These are phyloP conservation scores for Calonectria multiphialidica DNA, from an alignment of 2,329 filamentous ascomycete genomes.

Conservation along the genomic window DNA sequence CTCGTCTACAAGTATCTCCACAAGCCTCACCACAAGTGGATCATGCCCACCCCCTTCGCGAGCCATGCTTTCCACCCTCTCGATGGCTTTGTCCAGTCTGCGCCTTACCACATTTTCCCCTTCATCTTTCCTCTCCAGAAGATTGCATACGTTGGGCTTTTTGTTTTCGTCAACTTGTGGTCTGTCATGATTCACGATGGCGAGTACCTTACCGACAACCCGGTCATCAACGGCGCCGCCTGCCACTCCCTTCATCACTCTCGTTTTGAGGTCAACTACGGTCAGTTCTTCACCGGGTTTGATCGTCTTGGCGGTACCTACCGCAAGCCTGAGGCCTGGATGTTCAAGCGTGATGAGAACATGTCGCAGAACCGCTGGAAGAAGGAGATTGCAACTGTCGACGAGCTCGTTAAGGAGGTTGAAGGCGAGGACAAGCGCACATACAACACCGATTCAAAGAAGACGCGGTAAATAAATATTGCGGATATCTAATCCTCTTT, in stretches of 20 bases:
- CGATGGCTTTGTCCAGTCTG: slow-evolving; percentile 88
- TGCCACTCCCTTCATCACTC: slow-evolving; percentile 86
- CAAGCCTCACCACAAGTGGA: slow-evolving; percentile 99
- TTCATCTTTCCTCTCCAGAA: slow-evolving; percentile 95
- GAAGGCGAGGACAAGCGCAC: slow-evolving; percentile 66
- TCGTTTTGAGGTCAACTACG: slow-evolving; percentile 77
- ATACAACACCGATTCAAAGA: slow-evolving; percentile 59
- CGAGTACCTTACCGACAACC: slow-evolving; percentile 91
- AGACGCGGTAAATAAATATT: slow-evolving; percentile 44
- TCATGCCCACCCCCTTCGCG: slow-evolving; percentile 95
- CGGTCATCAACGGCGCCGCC: slow-evolving; percentile 93
- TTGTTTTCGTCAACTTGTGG: slow-evolving; percentile 96
- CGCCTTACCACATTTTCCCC: slow-evolving; percentile 94
- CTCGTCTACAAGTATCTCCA: slow-evolving; percentile 85
- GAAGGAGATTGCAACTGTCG: slow-evolving; percentile 81
- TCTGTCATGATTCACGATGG: slow-evolving; percentile 97
- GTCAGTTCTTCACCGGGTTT: slow-evolving; percentile 94
- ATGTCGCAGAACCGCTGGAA: slow-evolving; percentile 86
- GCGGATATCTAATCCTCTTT: neutral
- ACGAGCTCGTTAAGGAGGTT: slow-evolving; percentile 80
- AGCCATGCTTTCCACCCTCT: slow-evolving; percentile 95
- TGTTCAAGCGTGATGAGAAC: slow-evolving; percentile 88
- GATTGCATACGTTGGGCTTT: slow-evolving; percentile 86
- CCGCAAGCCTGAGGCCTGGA: slow-evolving; percentile 84
- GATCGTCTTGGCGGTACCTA: slow-evolving; percentile 91